phyloP scores from a whole-genome alignment of 495 filamentous ascomycete genomes.

The Rusavskia elegans region DNA sequence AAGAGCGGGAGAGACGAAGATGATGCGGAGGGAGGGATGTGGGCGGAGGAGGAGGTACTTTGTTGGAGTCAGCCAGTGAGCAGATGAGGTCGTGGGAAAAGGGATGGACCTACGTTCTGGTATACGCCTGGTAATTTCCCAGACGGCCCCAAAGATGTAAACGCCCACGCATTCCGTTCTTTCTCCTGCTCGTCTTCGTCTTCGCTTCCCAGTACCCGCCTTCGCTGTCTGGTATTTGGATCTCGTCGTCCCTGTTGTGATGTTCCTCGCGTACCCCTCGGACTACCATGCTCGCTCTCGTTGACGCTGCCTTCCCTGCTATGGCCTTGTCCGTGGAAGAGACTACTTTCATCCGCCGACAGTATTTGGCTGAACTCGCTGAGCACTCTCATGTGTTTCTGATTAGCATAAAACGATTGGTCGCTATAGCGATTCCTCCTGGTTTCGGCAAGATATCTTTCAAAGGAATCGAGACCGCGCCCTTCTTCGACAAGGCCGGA shows the following conservation, averaged over 20 bases:
- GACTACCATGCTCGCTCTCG: conserved; percentile 3
- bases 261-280: conserved; percentile 14
- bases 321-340: conserved; percentile 6
- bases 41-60: conserved; percentile 49
- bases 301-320: conserved; percentile 5
- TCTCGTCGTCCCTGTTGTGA: conserved; percentile 11
- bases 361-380: conserved; percentile 13
- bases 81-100: not conserved
- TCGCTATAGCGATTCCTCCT: conserved; percentile 11
- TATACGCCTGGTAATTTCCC: conserved; percentile 31
- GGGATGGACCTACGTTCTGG: conserved; percentile 21
- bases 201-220: conserved; percentile 9
- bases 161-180: conserved; percentile 12
- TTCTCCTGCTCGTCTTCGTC: conserved; percentile 12
- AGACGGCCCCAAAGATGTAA: conserved; percentile 9
- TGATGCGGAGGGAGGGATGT: conserved; percentile 40
- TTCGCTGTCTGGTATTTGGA: conserved; percentile 1
- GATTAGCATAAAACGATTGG: conserved; percentile 1
- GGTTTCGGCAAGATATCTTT: conserved; percentile 16
- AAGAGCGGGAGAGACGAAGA: conserved; percentile 50
- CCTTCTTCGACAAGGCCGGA: conserved; percentile 41
- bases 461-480: conserved; percentile 37
- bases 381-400: conserved; percentile 6
- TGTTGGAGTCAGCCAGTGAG: not conserved
- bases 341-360: conserved; percentile 10